Evolutionary conservation across 2,329 filamentous ascomycete species (phyloP), one percentile per base, ranked within the genome.

Genomic region (Neonectria hederae): DNA sequence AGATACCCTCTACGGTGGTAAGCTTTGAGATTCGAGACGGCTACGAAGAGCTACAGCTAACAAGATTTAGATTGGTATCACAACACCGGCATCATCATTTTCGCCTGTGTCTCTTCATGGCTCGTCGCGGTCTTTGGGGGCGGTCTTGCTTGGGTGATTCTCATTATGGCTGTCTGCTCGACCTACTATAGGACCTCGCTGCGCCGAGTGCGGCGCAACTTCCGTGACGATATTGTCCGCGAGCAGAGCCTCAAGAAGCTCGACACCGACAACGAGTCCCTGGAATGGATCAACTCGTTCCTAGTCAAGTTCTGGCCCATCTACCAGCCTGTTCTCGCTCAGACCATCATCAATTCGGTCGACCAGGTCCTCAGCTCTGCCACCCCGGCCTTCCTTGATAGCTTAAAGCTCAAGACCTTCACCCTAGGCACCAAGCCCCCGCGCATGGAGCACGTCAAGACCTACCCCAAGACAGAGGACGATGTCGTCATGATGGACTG

Each of bases 251-350:
- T 97, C 79, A 91, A 90, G 79, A 92, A 87, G 74, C 83, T 99
- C 58, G 96, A 98, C 72, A 96, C 90, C 9, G 96, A 99, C 72
- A 89, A 89, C 26, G 96, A 99, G 80, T 96, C 92, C 61, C 84
- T 99, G 53, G 96, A 99, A 79, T 99, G 96, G 96, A 98, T 99
- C 79, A 99, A 99, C 84, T 97, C 93, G 72, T 99, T 99, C 82
- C 78, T 99, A 73, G 89, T 97, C 81, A 99, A 99, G 78, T 99
- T 99, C 82, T 99, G 96, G 96, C 96, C 96, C 66, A 99, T 99
- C 75, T 98, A 97, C 77, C 93, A 96, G 59, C 96, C 96, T 1
- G 93, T 98, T 10, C 87, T 99, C 13, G 95, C 94, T 65, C 89
- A 96, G 71, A 97, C 93, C 22, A 92, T 99, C 73, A 92, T 98